Evolutionary conservation across 2,329 filamentous ascomycete genomes (phyloP).

Genomic region (Xylariales sp.): DNA sequence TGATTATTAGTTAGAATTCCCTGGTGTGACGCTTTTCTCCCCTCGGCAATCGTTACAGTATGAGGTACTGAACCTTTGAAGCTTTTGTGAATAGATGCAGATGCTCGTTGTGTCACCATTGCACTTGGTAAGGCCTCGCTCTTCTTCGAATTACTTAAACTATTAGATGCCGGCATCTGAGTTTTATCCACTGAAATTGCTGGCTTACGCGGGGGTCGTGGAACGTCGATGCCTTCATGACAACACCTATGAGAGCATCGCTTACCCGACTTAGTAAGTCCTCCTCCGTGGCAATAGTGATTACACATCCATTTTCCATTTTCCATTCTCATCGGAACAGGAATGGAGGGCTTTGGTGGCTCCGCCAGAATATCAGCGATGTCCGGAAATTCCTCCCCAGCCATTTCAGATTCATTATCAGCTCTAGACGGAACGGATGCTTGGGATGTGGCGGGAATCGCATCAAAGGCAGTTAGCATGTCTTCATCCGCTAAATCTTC

Average conservation of each 20-base stretch:
- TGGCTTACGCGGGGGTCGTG: conserved; percentile 38
- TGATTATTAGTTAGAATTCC: too few relatives aligned
- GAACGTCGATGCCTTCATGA: conserved; percentile 64
- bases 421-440: conserved; percentile 12
- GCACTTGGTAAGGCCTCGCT: neutral
- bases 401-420: conserved; percentile 8
- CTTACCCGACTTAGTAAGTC: conserved; percentile 30
- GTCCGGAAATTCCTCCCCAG: conserved; percentile 42
- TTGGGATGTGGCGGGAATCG: conserved; percentile 14
- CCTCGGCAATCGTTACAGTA: too few relatives aligned
- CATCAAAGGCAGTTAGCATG: conserved; percentile 29
- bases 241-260: conserved; percentile 71
- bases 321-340: conserved; percentile 46
- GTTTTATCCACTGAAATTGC: too few relatives aligned
- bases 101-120: too few relatives aligned
- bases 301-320: conserved; percentile 75
- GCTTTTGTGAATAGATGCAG: too few relatives aligned
- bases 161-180: too few relatives aligned
- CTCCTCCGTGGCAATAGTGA: conserved; percentile 53
- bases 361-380: conserved; percentile 44
- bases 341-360: conserved; percentile 1
- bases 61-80: too few relatives aligned
- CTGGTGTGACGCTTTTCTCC: too few relatives aligned
- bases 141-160: too few relatives aligned
- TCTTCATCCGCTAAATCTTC: conserved; percentile 36